Evolutionary conservation across 495 filamentous ascomycete species (phyloP), one percentile per base, ranked within the genome.

Genomic region (Lichenothelia convexa): DNA sequence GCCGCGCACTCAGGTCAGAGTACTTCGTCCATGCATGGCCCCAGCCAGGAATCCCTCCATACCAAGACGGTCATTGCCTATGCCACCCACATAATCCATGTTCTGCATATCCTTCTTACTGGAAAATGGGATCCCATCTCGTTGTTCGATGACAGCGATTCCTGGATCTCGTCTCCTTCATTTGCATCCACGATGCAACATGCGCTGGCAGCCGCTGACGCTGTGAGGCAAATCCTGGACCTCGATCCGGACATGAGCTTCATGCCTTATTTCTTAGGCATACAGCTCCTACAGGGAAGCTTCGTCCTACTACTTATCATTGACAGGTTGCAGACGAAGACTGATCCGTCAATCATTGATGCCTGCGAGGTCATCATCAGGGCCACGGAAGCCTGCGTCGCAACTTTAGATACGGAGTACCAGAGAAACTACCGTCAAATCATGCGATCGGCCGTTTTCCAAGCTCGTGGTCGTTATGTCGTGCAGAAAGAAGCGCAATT

Each of bases 261-360:
- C 37, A 73, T 74, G 61, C 69, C 70, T 7, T 74, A 69, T 47
- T 60, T 73, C 17, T 71, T 72, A 33, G 69, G 70, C 5, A 69
- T 73, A 12, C 72, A 74, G 43, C 48, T 74, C 2, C 54, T 74
- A 3, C 70, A 72, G 36, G 70, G 69, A 0, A 69, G 64, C 48
- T 66, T 74, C 40, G 53, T 71, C 16, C 55, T 73, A 11, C 55
- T 74, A 3, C 51, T 73, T 1, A 63, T 72, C 20, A 65, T 67
- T 20, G 69, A 74, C 48, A 71, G 68, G 49, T 50, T 68, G 18
- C 63, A 69, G 42, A 54, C 61, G 4, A 66, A 70, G 17, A 61
- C 64, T 3, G 63, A 61, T 30, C 51, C 59, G 17, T 60, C 55
- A 7, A 67, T 72, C 2, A 60, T 69, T 29, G 57, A 60, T 30